Conservation (phyloP, 208 protist species). For the Angomonas desouzai region DNA sequence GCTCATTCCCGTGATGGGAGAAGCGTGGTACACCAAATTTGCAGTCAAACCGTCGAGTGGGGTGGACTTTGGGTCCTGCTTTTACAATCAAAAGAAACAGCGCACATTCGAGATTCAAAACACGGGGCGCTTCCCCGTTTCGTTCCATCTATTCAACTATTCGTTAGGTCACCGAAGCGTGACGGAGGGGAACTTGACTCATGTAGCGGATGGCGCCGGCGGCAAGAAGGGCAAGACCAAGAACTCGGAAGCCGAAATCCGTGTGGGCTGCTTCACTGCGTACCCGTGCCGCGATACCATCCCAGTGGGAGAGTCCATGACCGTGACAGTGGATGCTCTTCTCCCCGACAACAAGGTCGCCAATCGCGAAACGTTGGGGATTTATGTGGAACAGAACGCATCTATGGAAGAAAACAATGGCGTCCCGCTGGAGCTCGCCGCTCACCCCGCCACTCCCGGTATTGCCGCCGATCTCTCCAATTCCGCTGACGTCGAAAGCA, state of each 20-base stretch:
- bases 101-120: slow-evolving; percentile 88
- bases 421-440: slow-evolving; percentile 88
- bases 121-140: slow-evolving; percentile 80
- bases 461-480: slow-evolving; percentile 88
- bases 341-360: slow-evolving; percentile 41
- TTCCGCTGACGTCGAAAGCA: slow-evolving; percentile 75
- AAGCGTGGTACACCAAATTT: slow-evolving; percentile 89
- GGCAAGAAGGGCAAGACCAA: slow-evolving; percentile 20
- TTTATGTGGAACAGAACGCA: slow-evolving; percentile 90
- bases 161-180: slow-evolving; percentile 30
- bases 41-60: slow-evolving; percentile 76
- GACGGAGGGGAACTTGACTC: not conserved
- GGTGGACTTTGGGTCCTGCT: slow-evolving; percentile 95
- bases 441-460: slow-evolving; percentile 91
- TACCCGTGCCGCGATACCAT: slow-evolving; percentile 63
- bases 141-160: slow-evolving; percentile 78
- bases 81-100: slow-evolving; percentile 77
- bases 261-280: slow-evolving; percentile 75
- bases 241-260: slow-evolving; percentile 41
- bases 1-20: slow-evolving; percentile 69
- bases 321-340: slow-evolving; percentile 74
- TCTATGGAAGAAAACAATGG: slow-evolving; percentile 62
- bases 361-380: slow-evolving; percentile 80
- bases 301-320: slow-evolving; percentile 44
- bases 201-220: not conserved